These are phyloP conservation scores for Ligustrum vulgare DNA, from an alignment of 257 asterid species.

Conservation along the genomic window DNA sequence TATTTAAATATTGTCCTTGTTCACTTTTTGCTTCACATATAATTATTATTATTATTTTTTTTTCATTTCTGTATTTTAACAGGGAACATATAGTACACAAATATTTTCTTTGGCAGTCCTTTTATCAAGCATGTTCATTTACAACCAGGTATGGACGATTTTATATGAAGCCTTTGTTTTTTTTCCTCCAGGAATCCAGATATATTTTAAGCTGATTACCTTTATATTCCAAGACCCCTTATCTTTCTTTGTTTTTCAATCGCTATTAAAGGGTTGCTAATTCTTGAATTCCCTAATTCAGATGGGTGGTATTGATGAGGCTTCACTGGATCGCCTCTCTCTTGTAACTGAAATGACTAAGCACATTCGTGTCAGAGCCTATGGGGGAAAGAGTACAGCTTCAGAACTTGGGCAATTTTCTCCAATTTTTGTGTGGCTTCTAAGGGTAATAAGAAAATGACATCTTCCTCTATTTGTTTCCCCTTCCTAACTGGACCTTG, in stretches of 20 bases:
- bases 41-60: background rate
- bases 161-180: background rate
- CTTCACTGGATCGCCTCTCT: slow-evolving; percentile 96
- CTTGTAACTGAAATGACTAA: slow-evolving; percentile 99
- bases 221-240: background rate
- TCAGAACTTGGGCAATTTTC: slow-evolving; percentile 96
- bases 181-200: background rate
- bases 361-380: slow-evolving; percentile 95
- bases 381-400: slow-evolving; percentile 77
- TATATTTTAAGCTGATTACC: background rate
- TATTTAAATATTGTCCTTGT: background rate
- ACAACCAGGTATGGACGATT: slow-evolving; percentile 74
- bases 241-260: background rate
- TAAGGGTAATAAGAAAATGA: slow-evolving; percentile 63
- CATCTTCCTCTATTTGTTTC: background rate
- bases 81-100: slow-evolving; percentile 98
- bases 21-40: background rate
- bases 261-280: slow-evolving; percentile 2
- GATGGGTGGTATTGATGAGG: slow-evolving; percentile 99
- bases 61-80: slow-evolving; percentile 27
- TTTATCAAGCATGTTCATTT: slow-evolving; percentile 94
- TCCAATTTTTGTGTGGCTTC: slow-evolving; percentile 97
- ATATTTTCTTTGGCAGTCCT: slow-evolving; percentile 97
- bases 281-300: slow-evolving; percentile 31
- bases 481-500: background rate